phyloP scores from a whole-genome alignment of 805 yeast species.

The Candida pini region DNA sequence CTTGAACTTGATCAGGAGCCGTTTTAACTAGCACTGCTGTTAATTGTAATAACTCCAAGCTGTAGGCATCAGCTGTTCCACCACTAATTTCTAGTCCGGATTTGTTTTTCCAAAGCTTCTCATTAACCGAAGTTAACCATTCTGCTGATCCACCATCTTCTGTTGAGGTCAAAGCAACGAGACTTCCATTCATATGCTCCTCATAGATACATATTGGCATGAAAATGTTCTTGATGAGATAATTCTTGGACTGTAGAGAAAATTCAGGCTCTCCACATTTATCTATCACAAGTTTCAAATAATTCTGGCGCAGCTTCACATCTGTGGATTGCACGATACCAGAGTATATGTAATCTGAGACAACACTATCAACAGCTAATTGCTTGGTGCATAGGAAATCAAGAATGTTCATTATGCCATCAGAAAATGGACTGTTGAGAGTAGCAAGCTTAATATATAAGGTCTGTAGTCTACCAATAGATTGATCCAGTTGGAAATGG shows the following conservation, averaged over 20 bases:
- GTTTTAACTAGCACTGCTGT: slow-evolving; percentile 71
- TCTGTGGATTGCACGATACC: slow-evolving; percentile 49
- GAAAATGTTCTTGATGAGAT: slow-evolving; percentile 54
- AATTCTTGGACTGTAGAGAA: slow-evolving; percentile 51
- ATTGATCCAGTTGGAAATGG: slow-evolving; percentile 68
- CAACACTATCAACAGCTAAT: slow-evolving; percentile 37
- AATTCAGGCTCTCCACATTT: slow-evolving; percentile 40
- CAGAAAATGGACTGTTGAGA: slow-evolving; percentile 15
- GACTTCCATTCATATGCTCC: slow-evolving; percentile 40
- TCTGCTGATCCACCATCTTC: slow-evolving; percentile 28
- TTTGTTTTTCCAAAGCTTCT: slow-evolving; percentile 67
- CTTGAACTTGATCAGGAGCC: slow-evolving; percentile 54
- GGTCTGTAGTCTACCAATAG: slow-evolving; percentile 55
- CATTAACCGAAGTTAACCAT: slow-evolving; percentile 64
- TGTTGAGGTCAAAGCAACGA: slow-evolving; percentile 10
- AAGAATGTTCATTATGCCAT: slow-evolving; percentile 35
- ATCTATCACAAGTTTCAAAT: slow-evolving; percentile 46
- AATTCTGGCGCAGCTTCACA: slow-evolving; percentile 39
- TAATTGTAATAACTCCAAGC: slow-evolving; percentile 74
- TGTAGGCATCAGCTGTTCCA: slow-evolving; percentile 66
- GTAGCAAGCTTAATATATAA: slow-evolving; percentile 32
- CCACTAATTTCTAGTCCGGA: slow-evolving; percentile 50
- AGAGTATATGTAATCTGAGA: slow-evolving; percentile 55
- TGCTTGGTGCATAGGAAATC: slow-evolving; percentile 40
- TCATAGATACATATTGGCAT: slow-evolving; percentile 64